Percentiles rank a stretch among this genome's conserved stretches.
These are phyloP conservation scores for Marsdenia floribunda DNA, from an alignment of 257 asterid species.

Conservation along the genomic window DNA sequence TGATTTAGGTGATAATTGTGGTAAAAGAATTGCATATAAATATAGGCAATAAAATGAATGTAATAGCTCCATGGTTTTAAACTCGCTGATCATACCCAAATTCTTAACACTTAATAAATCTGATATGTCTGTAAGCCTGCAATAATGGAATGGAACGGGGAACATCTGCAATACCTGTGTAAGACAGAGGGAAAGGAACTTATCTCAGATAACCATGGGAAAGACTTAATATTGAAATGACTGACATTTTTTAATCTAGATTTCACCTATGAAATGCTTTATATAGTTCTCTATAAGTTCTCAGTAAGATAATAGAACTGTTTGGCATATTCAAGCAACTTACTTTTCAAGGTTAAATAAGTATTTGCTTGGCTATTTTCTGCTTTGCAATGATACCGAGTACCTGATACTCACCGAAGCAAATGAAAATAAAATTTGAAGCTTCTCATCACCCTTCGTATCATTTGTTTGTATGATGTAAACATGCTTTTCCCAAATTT, in stretches of 20 bases:
- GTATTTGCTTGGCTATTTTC: not conserved
- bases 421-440: not conserved
- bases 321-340: not conserved
- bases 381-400: not conserved
- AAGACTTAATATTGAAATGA: not conserved
- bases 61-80: not conserved
- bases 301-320: not conserved
- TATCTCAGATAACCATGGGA: not conserved
- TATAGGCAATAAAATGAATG: not conserved
- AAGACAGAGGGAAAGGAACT: not conserved
- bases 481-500: conserved; percentile 1
- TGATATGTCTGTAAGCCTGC: not conserved
- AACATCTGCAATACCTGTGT: not conserved
- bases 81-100: not conserved
- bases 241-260: not conserved
- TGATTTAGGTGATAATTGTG: not conserved
- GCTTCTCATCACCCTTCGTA: not conserved
- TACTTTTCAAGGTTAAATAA: not conserved
- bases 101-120: not conserved
- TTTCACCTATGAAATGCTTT: not conserved
- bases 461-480: not conserved
- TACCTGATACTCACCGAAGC: not conserved
- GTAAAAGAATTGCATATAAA: not conserved
- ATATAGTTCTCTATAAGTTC: not conserved
- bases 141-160: not conserved